phyloP scores from a whole-genome alignment of 2,329 filamentous ascomycete genomes.

The Hymenoscyphus linearis region DNA sequence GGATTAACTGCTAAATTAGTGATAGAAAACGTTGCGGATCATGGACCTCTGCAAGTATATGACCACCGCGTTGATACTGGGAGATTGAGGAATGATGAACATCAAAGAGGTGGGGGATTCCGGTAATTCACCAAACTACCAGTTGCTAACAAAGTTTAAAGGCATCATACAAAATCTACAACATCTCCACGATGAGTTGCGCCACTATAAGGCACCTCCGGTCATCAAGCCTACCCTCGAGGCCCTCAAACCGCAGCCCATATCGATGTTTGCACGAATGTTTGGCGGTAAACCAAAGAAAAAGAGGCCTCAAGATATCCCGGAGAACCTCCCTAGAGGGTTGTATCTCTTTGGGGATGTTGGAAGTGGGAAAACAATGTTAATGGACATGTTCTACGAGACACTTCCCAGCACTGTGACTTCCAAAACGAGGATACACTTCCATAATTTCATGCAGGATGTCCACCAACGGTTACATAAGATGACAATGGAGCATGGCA shows the following conservation, averaged over 20 bases:
- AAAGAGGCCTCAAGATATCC: conserved; percentile 47
- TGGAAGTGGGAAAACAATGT: conserved; percentile 96
- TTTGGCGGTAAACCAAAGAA: conserved; percentile 45
- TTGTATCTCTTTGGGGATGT: conserved; percentile 96
- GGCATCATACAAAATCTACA: conserved; percentile 87
- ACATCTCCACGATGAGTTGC: conserved; percentile 78
- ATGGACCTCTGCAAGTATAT: conserved; percentile 82
- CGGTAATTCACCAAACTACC: not conserved
- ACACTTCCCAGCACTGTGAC: conserved; percentile 75
- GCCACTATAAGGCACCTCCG: conserved; percentile 64
- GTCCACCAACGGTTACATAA: conserved; percentile 86
- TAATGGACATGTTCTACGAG: conserved; percentile 98
- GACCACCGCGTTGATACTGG: conserved; percentile 72
- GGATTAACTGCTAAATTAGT: not conserved
- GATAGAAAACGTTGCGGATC: conserved; percentile 27
- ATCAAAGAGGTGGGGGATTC: conserved; percentile 68
- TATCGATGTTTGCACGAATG: conserved; percentile 53
- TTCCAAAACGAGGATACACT: conserved; percentile 89
- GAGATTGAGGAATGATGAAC: conserved; percentile 75
- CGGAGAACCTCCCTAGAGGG: conserved; percentile 74
- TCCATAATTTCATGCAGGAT: conserved; percentile 99
- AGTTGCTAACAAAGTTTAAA: conserved; percentile 32
- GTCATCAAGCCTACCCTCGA: conserved; percentile 76
- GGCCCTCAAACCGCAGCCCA: conserved; percentile 51
- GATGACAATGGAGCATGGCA: conserved; percentile 84